Percentiles rank a stretch among this genome's conserved stretches.
Evolutionary conservation across 2,329 filamentous ascomycete genomes (phyloP).

Genomic region (Fusarium pseudograminearum): DNA sequence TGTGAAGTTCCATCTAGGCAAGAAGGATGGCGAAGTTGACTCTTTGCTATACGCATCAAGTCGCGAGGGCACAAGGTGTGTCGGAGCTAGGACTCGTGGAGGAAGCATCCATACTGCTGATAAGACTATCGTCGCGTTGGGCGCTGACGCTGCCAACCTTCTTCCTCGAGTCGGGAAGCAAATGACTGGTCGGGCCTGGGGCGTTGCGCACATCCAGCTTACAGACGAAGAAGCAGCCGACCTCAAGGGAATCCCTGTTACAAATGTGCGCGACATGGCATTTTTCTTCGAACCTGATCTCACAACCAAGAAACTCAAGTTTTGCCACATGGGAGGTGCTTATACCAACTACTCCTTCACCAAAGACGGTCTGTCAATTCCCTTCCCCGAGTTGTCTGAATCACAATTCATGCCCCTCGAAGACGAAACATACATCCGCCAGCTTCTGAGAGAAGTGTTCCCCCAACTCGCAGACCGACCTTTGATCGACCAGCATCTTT

Average conservation of each 20-base stretch:
- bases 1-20: slow-evolving; percentile 21
- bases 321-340: slow-evolving; percentile 34
- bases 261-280: slow-evolving; percentile 30
- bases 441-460: slow-evolving; percentile 20
- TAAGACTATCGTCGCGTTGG: slow-evolving; percentile 24
- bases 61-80: slow-evolving; percentile 17
- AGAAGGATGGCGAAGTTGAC: slow-evolving; percentile 23
- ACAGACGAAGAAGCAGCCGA: slow-evolving; percentile 21
- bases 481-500: slow-evolving; percentile 29
- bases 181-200: slow-evolving; percentile 32
- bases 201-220: slow-evolving; percentile 30
- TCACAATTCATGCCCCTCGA: slow-evolving; percentile 36
- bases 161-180: slow-evolving; percentile 29
- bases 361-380: slow-evolving; percentile 27
- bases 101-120: slow-evolving; percentile 26
- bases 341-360: slow-evolving; percentile 32
- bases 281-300: slow-evolving; percentile 34
- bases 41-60: slow-evolving; percentile 22
- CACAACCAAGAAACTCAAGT: slow-evolving; percentile 31
- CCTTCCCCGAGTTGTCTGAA: neutral
- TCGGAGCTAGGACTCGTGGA: slow-evolving; percentile 17
- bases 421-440: slow-evolving; percentile 25
- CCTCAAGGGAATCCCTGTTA: slow-evolving; percentile 29
- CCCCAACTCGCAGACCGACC: slow-evolving; percentile 12
- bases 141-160: slow-evolving; percentile 21